Evolutionary conservation across 805 yeast species (phyloP), one percentile per base, ranked within the genome.

Genomic region (Vanderwaltozyma polyspora): DNA sequence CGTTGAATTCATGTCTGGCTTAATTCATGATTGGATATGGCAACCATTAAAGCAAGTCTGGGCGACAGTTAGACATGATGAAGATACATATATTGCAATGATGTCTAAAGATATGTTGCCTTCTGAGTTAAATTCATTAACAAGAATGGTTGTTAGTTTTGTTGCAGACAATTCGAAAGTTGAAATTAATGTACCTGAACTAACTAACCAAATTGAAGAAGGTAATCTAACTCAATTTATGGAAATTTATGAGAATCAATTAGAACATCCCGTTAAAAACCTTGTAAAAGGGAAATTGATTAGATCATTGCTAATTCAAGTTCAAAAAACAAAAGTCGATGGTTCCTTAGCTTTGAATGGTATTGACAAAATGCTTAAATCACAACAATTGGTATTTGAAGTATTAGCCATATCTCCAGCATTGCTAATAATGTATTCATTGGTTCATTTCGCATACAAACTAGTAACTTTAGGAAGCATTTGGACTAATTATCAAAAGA

Each of bases 271-370:
- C 0, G 50, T 86, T 31, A 67, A 64, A 36, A 75, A 78, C 25
- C 38, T 86, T 3, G 37, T 62, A 2, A 58, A 60, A 11, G 98
- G 97, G 4, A 73, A 76, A 37, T 67, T 89, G 43, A 57, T 86
- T 7, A 68, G 94, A 35, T 76, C 87, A 12, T 56, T 91, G 30
- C 61, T 91, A 49, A 87, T 89, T 41, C 97, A 91, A 57, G 66
- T 91, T n/a, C 98, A 89, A 56, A 89, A 91, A 59, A 79, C 94
- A 10, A 89, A 89, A 58, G 96, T 91, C 6, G 98, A 89, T 55
- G 95, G 94, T 7, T 86, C 82, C 25, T 63, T 86, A 5, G 97
- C 95, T 0, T 71, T 89, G 40, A 74, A 71, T 45, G 97, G 97
- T 7, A 87, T 91, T 41, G 97, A 91, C 58, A 79, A 82, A 52